Conservation (phyloP, 2,329 filamentous ascomycete genomes). For the Claviceps lovelessii region DNA sequence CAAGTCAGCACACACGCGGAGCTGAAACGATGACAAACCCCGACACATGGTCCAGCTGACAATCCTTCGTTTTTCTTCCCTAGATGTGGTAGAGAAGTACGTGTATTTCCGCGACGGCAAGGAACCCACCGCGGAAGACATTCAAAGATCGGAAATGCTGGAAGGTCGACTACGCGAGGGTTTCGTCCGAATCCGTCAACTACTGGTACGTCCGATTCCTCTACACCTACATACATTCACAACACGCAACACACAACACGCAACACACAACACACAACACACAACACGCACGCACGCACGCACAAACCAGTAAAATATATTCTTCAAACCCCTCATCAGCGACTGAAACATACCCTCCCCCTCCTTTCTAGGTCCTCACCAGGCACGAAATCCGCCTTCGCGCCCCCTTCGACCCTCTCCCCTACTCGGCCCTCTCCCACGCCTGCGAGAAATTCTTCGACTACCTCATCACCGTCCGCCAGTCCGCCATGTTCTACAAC, state of each 20-base stretch:
- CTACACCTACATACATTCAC: background rate
- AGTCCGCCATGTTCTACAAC: conserved; percentile 43
- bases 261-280: too few relatives aligned
- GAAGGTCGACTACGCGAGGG: conserved; percentile 46
- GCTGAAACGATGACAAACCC: background rate
- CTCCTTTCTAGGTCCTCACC: conserved; percentile 28
- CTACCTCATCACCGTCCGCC: conserved; percentile 41
- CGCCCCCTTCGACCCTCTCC: conserved; percentile 40
- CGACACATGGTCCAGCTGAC: background rate
- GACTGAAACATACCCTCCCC: background rate
- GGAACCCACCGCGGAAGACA: conserved; percentile 35
- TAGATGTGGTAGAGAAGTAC: conserved; percentile 38
- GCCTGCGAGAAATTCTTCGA: conserved; percentile 45
- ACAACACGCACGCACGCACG: background rate
- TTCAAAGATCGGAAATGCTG: conserved; percentile 40
- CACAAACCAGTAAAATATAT: background rate
- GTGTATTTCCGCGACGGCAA: conserved; percentile 43
- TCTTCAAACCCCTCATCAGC: background rate
- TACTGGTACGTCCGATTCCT: conserved; percentile 26
- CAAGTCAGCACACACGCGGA: background rate
- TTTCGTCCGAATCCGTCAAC: conserved; percentile 41
- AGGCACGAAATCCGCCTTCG: conserved; percentile 45
- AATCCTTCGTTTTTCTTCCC: background rate
- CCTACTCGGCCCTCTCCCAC: conserved; percentile 41
- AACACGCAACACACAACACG: too few relatives aligned